Evolutionary conservation across 2,329 filamentous ascomycete genomes (phyloP).

Genomic region (Xylaria sp.): DNA sequence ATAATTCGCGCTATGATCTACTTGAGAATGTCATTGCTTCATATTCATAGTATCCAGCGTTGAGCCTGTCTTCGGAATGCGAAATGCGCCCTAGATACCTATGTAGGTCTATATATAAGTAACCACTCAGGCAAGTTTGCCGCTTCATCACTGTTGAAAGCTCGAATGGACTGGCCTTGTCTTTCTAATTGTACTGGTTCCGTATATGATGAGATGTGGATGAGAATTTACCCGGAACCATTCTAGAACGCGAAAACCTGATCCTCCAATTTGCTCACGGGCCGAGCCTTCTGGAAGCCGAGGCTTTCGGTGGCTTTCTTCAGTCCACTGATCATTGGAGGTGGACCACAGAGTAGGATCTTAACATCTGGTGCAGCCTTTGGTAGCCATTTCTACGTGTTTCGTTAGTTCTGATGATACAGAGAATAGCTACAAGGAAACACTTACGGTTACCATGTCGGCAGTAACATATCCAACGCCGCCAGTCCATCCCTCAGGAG

Average conservation of each 20-base stretch:
- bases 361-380: slow-evolving; percentile 88
- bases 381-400: slow-evolving; percentile 77
- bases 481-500: slow-evolving; percentile 89
- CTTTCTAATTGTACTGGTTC: slow-evolving; percentile 5
- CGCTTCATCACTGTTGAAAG: background rate
- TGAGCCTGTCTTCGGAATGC: background rate
- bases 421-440: background rate
- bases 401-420: slow-evolving; percentile 17
- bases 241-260: slow-evolving; percentile 95
- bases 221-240: background rate
- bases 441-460: slow-evolving; percentile 88
- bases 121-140: background rate
- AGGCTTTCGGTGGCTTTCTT: slow-evolving; percentile 94
- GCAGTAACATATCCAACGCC: slow-evolving; percentile 94
- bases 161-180: background rate
- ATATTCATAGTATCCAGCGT: slow-evolving; percentile 1
- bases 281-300: slow-evolving; percentile 90
- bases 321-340: slow-evolving; percentile 95
- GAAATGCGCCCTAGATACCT: background rate
- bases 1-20: background rate
- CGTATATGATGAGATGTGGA: background rate
- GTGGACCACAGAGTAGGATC: slow-evolving; percentile 92
- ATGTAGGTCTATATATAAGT: slow-evolving; percentile 6
- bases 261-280: slow-evolving; percentile 97
- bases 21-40: background rate